Conservation (phyloP, 257 asterid species). For the Mitragyna speciosa region DNA sequence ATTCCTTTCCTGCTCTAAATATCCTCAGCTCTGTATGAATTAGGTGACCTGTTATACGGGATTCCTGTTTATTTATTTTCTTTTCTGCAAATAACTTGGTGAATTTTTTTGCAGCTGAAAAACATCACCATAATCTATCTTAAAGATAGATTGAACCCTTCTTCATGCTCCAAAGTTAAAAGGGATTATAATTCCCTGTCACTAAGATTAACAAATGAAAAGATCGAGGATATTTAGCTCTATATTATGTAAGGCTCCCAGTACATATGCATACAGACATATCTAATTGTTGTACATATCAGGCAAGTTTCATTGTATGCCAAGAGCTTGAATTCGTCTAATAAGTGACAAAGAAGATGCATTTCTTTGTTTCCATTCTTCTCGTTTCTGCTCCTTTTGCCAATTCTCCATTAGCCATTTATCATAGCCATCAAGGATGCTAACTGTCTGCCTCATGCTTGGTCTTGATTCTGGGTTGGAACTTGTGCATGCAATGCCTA, state of each 20-base stretch:
- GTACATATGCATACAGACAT: neutral
- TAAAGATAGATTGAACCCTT: neutral
- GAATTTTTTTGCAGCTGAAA: neutral
- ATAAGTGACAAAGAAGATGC: conserved; percentile 53
- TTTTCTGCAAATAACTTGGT: neutral
- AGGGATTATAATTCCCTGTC: neutral
- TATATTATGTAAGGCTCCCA: neutral
- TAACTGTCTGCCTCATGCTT: conserved; percentile 76
- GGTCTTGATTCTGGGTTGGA: conserved; percentile 69
- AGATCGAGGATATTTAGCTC: neutral
- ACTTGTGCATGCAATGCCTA: conserved; percentile 77
- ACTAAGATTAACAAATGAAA: neutral
- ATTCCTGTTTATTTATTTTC: neutral
- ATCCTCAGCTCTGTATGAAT: neutral
- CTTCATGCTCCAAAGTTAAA: neutral
- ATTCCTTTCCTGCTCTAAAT: neutral
- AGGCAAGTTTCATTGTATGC: conserved; percentile 53
- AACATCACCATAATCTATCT: neutral
- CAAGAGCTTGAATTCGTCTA: conserved; percentile 85
- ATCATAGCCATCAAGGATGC: conserved; percentile 80
- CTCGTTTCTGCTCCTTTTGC: conserved; percentile 45
- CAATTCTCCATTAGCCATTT: conserved; percentile 50
- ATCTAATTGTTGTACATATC: conserved; percentile 7
- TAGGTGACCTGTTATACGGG: neutral
- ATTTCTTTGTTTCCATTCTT: conserved; percentile 76